A percentile compares a stretch with the other conserved stretches of the same genome.
Conservation (phyloP, 2,329 filamentous ascomycete species). For the Pyrenophora tritici-repentis region DNA sequence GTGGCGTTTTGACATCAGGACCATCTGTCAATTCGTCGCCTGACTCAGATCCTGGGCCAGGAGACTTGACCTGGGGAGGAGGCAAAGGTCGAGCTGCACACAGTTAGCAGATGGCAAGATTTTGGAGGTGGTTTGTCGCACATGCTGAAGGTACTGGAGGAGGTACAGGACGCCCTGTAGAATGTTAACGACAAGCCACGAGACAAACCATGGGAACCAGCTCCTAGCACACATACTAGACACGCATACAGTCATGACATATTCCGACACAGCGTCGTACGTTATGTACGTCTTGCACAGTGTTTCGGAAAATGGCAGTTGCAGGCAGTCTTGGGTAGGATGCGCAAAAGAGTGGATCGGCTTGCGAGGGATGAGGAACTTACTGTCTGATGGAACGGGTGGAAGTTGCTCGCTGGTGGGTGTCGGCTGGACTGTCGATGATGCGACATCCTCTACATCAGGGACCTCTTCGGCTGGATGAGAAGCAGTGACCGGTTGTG, state of each 20-base stretch:
- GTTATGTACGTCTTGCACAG: conserved; percentile 41
- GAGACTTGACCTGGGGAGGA: conserved; percentile 63
- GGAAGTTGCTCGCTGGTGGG: conserved; percentile 49
- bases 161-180: conserved; percentile 49
- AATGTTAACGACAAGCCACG: conserved; percentile 19
- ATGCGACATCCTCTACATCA: conserved; percentile 60
- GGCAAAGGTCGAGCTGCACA: conserved; percentile 65
- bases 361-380: conserved; percentile 48
- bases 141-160: conserved; percentile 45
- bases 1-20: conserved; percentile 19
- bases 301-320: conserved; percentile 34
- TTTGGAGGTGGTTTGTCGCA: conserved; percentile 21
- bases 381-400: conserved; percentile 58
- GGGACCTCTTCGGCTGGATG: conserved; percentile 54
- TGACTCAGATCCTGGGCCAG: conserved; percentile 80
- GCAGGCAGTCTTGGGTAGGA: conserved; percentile 29
- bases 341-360: conserved; percentile 30
- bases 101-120: background rate
- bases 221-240: conserved; percentile 41
- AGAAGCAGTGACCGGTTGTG: conserved; percentile 50
- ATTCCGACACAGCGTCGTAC: conserved; percentile 42
- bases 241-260: conserved; percentile 47
- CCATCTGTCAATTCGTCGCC: conserved; percentile 74
- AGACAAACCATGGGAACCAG: background rate
- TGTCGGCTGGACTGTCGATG: conserved; percentile 50